These are phyloP conservation scores for Zymoseptoria passerinii DNA, from an alignment of 2,329 filamentous ascomycete genomes.

Conservation along the genomic window DNA sequence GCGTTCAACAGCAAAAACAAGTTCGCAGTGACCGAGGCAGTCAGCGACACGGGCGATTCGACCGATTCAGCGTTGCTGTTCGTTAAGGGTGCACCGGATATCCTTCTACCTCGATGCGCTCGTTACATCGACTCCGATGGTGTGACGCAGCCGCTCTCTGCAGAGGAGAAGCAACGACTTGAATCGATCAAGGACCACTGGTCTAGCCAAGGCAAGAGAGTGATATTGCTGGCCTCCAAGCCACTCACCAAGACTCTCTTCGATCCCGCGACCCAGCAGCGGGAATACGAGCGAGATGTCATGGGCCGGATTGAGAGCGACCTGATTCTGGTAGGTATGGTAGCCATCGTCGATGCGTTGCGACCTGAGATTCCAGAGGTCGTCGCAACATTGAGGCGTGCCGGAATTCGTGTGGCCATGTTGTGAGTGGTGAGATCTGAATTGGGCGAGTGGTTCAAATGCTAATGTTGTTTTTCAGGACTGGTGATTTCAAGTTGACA, in stretches of 20 bases:
- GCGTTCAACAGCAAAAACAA: conserved; percentile 77
- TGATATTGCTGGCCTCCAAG: conserved; percentile 54
- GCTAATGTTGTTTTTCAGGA: conserved; percentile 27
- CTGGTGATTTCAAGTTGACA: conserved; percentile 68
- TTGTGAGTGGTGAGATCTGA: conserved; percentile 33
- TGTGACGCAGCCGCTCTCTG: conserved; percentile 43
- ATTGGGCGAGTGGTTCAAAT: no score
- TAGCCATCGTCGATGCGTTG: conserved; percentile 53
- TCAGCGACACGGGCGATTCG: conserved; percentile 23
- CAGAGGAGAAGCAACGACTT: conserved; percentile 47
- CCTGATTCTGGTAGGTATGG: conserved; percentile 48
- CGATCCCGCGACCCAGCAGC: conserved; percentile 41
- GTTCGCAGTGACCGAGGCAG: conserved; percentile 62
- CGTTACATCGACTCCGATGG: conserved; percentile 51
- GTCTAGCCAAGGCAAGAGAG: conserved; percentile 61
- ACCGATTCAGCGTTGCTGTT: conserved; percentile 45
- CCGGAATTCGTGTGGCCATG: conserved; percentile 72
- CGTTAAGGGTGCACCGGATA: conserved; percentile 73
- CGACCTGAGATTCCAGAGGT: conserved; percentile 53
- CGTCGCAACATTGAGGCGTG: conserved; percentile 54
- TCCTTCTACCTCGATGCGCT: conserved; percentile 57
- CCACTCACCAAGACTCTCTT: conserved; percentile 52
- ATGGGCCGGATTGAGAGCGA: conserved; percentile 43
- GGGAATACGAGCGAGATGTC: conserved; percentile 48
- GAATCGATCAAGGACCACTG: conserved; percentile 57